These are phyloP conservation scores for Simplicillium sp. DNA, from an alignment of 2,329 filamentous ascomycete species.

Conservation along the genomic window DNA sequence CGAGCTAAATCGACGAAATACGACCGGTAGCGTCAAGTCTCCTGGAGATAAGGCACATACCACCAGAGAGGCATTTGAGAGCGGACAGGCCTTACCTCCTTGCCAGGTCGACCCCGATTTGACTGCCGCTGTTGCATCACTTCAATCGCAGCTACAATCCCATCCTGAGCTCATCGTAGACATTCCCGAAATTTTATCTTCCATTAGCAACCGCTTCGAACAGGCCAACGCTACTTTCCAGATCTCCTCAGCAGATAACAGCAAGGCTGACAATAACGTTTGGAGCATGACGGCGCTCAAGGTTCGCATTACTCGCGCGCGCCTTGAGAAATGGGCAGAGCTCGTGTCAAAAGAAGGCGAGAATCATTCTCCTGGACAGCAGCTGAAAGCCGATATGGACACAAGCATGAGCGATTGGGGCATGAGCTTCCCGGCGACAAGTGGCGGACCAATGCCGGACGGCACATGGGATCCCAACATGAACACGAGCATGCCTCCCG, in stretches of 20 bases:
- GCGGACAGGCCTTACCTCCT: neutral
- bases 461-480: constrained; percentile 5
- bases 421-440: neutral
- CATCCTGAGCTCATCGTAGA: constrained; percentile 37
- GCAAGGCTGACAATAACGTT: constrained; percentile 30
- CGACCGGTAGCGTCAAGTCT: neutral
- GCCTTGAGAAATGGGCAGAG: constrained; percentile 37
- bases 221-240: constrained; percentile 28
- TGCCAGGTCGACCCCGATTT: constrained; percentile 25
- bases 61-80: neutral
- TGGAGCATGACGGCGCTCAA: constrained; percentile 40
- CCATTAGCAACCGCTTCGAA: constrained; percentile 31
- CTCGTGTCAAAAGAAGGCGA: constrained; percentile 28
- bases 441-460: neutral
- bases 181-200: constrained; percentile 30
- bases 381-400: constrained; percentile 10
- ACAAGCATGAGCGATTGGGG: constrained; percentile 7
- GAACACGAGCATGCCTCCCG: constrained; percentile 12
- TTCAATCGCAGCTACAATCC: constrained; percentile 29
- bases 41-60: neutral
- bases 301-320: constrained; percentile 33
- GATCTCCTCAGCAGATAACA: constrained; percentile 17
- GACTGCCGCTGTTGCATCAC: constrained; percentile 26
- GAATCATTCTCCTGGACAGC: constrained; percentile 10
- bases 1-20: constrained; percentile 2